Conservation (phyloP, 176 grass and related monocot species). For the Raddia distichophylla region DNA sequence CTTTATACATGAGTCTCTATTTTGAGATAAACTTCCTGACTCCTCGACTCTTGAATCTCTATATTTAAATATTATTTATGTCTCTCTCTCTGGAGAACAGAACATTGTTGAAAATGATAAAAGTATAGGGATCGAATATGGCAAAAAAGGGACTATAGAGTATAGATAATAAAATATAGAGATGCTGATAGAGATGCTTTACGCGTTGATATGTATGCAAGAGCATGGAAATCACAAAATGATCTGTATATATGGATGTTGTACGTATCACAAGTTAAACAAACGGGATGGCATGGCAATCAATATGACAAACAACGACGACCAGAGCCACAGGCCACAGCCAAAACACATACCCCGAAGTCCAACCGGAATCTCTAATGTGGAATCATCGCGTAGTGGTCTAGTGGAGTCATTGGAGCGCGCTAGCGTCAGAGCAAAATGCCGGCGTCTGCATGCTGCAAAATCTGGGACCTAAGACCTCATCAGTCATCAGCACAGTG, state of each 20-base stretch:
- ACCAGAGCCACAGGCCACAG: not conserved
- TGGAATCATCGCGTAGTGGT: not conserved
- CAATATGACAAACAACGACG: not conserved
- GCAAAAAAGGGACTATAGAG: too few species aligned
- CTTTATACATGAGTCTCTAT: too few species aligned
- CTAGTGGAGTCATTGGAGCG: not conserved
- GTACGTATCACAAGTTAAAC: not conserved
- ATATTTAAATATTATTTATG: too few species aligned
- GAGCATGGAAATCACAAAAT: not conserved
- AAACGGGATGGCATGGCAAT: too few species aligned
- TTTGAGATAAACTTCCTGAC: too few species aligned
- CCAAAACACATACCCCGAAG: not conserved
- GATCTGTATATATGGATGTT: not conserved
- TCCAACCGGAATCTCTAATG: slow-evolving; percentile 17
- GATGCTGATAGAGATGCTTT: too few species aligned
- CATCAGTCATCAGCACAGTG: too few species aligned
- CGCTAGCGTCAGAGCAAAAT: not conserved
- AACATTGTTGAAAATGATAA: too few species aligned
- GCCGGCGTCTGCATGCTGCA: not conserved
- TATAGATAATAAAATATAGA: too few species aligned
- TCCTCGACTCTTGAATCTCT: too few species aligned
- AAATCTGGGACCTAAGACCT: not conserved
- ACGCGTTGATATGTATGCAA: not conserved
- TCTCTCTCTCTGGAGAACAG: too few species aligned
- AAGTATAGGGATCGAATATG: too few species aligned